These are phyloP conservation scores for Globisporangium mamillatum DNA, from an alignment of 352 stramenopile genomes.

Conservation along the genomic window DNA sequence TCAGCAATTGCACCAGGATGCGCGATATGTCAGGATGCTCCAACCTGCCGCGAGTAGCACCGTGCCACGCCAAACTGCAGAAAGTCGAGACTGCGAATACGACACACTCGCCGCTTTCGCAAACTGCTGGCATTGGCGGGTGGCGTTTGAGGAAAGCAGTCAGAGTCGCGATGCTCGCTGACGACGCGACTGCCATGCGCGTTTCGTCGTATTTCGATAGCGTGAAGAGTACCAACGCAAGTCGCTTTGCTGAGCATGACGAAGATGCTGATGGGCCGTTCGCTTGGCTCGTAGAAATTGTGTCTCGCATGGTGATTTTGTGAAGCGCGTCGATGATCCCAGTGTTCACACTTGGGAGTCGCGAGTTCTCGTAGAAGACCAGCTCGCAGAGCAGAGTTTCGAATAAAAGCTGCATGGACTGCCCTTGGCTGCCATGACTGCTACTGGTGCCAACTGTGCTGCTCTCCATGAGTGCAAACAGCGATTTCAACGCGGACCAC, in stretches of 20 bases:
- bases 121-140: conserved; percentile 20
- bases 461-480: conserved; percentile 50
- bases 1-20: conserved; percentile 36
- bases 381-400: conserved; percentile 50
- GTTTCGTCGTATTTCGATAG: conserved; percentile 49
- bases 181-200: conserved; percentile 34
- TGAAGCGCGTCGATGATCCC: conserved; percentile 55
- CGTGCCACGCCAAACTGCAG: conserved; percentile 61
- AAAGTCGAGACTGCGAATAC: conserved; percentile 45
- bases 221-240: conserved; percentile 56
- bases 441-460: background rate
- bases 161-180: conserved; percentile 35
- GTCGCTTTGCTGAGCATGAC: conserved; percentile 15
- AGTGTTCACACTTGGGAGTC: conserved; percentile 45
- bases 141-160: conserved; percentile 32
- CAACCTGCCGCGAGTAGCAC: conserved; percentile 35
- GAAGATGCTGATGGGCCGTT: conserved; percentile 6
- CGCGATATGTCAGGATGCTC: conserved; percentile 31
- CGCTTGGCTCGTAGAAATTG: background rate
- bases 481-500: conserved; percentile 36
- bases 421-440: background rate
- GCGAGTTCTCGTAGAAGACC: conserved; percentile 52
- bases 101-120: conserved; percentile 26
- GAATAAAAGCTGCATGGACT: conserved; percentile 22
- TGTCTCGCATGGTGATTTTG: conserved; percentile 18